Evolutionary conservation across 1,284 basidiomycete species (phyloP).

Genomic region (Paramarasmius palmivorus): DNA sequence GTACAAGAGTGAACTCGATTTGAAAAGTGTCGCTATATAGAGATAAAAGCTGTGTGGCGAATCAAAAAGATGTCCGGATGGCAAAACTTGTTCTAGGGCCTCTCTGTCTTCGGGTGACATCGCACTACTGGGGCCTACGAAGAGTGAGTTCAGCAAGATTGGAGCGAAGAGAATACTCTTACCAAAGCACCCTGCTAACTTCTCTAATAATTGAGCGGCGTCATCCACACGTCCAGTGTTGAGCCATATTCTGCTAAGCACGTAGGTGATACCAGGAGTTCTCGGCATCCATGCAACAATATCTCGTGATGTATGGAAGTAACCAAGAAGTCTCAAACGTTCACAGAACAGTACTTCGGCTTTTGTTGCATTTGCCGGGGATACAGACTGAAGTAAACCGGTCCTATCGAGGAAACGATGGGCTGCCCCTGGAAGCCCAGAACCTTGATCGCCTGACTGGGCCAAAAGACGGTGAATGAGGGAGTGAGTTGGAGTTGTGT

Average conservation of each 20-base stretch:
- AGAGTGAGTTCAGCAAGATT: conserved; percentile 13
- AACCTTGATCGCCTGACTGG: conserved; percentile 40
- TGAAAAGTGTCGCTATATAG: conserved; percentile 76
- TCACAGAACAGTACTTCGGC: conserved; percentile 76
- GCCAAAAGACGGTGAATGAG: conserved; percentile 70
- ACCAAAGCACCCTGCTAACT: conserved; percentile 81
- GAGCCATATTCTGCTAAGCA: conserved; percentile 69
- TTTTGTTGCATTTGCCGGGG: conserved; percentile 62
- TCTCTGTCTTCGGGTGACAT: conserved; percentile 62
- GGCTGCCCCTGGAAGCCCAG: conserved; percentile 54
- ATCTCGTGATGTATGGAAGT: conserved; percentile 62
- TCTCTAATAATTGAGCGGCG: conserved; percentile 70
- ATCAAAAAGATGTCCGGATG: conserved; percentile 53
- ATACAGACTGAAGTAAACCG: conserved; percentile 64
- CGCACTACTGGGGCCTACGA: conserved; percentile 51
- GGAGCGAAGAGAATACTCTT: conserved; percentile 24
- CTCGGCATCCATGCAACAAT: conserved; percentile 75
- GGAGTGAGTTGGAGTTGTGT: conserved; percentile 60
- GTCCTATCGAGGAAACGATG: conserved; percentile 68
- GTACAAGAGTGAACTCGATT: conserved; percentile 50
- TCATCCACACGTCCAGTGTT: conserved; percentile 75
- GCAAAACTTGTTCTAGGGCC: conserved; percentile 64
- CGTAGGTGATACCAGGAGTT: conserved; percentile 75
- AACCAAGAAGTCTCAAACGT: conserved; percentile 64
- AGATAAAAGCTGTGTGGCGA: conserved; percentile 76